These are phyloP conservation scores for Penicillium sp. DNA, from an alignment of 2,329 filamentous ascomycete species.

Conservation along the genomic window DNA sequence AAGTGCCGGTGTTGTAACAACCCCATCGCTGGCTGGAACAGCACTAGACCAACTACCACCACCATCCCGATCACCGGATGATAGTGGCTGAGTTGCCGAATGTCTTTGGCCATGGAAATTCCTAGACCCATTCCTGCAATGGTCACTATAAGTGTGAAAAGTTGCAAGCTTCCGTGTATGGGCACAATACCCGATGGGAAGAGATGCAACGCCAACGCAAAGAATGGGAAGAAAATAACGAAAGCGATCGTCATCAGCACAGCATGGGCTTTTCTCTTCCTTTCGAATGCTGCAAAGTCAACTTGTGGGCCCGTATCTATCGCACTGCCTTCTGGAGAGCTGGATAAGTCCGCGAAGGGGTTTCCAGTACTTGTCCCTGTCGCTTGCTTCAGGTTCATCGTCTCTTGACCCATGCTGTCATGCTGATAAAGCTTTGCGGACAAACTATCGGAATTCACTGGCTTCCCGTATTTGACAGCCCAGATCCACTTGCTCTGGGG, in stretches of 20 bases:
- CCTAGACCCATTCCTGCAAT: conserved; percentile 50
- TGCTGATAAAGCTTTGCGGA: conserved; percentile 21
- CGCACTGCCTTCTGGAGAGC: background rate
- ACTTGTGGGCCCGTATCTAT: conserved; percentile 1
- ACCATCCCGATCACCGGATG: conserved; percentile 54
- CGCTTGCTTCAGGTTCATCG: conserved; percentile 22
- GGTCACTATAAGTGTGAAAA: conserved; percentile 46
- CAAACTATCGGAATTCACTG: conserved; percentile 20
- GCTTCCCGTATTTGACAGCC: conserved; percentile 21
- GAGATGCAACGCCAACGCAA: conserved; percentile 33
- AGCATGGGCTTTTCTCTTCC: conserved; percentile 23
- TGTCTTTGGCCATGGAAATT: conserved; percentile 44
- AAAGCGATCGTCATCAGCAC: conserved; percentile 39
- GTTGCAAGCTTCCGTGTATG: conserved; percentile 45
- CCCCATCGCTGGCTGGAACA: conserved; percentile 53
- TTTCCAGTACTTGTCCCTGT: conserved; percentile 8
- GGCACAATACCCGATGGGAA: conserved; percentile 40
- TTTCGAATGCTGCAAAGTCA: conserved; percentile 7
- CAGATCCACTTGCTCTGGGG: conserved; percentile 26
- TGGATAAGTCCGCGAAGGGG: conserved; percentile 15
- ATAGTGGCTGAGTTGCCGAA: conserved; percentile 35
- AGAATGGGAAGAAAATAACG: conserved; percentile 39
- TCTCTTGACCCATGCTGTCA: conserved; percentile 19
- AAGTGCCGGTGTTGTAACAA: conserved; percentile 50
- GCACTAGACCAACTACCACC: conserved; percentile 48